These are phyloP conservation scores for Tolypocladium inflatum DNA, from an alignment of 2,329 filamentous ascomycete genomes.

Conservation along the genomic window DNA sequence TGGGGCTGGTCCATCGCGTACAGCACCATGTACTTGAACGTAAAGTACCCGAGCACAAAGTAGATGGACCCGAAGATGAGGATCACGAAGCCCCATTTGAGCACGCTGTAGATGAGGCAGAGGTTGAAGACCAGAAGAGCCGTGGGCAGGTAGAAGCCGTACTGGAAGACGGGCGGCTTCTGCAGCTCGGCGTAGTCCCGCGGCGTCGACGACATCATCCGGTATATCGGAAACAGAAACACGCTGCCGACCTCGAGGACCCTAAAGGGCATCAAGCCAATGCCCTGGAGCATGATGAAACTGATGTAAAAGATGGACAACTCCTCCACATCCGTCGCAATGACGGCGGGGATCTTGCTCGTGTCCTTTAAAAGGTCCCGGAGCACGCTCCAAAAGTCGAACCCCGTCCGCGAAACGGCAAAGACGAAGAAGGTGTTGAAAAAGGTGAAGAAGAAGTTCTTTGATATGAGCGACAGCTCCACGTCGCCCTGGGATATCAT, in stretches of 20 bases:
- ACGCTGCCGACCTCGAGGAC: constrained; percentile 85
- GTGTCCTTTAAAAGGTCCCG: constrained; percentile 70
- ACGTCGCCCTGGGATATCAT: constrained; percentile 94
- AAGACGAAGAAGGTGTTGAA: constrained; percentile 98
- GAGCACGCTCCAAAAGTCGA: constrained; percentile 63
- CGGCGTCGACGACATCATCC: constrained; percentile 74
- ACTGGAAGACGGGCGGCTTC: constrained; percentile 80
- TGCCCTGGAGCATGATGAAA: constrained; percentile 84
- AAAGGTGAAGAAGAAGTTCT: constrained; percentile 99
- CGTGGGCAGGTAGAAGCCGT: constrained; percentile 91
- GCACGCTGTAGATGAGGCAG: constrained; percentile 86
- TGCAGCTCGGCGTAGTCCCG: constrained; percentile 78
- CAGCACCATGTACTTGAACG: constrained; percentile 93
- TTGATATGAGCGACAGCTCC: constrained; percentile 88
- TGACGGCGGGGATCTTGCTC: constrained; percentile 61
- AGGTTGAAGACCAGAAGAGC: constrained; percentile 90
- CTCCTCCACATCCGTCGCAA: constrained; percentile 66
- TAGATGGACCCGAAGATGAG: constrained; percentile 76
- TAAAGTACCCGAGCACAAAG: constrained; percentile 74
- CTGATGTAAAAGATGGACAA: constrained; percentile 84
- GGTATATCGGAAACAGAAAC: constrained; percentile 69
- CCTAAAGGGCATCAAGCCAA: constrained; percentile 90
- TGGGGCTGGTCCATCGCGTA: constrained; percentile 98
- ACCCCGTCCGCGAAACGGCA: constrained; percentile 76
- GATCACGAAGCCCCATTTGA: constrained; percentile 71